Evolutionary conservation across 75 land plant genomes (phyloP).

Genomic region (Selaginella tamariscina): DNA sequence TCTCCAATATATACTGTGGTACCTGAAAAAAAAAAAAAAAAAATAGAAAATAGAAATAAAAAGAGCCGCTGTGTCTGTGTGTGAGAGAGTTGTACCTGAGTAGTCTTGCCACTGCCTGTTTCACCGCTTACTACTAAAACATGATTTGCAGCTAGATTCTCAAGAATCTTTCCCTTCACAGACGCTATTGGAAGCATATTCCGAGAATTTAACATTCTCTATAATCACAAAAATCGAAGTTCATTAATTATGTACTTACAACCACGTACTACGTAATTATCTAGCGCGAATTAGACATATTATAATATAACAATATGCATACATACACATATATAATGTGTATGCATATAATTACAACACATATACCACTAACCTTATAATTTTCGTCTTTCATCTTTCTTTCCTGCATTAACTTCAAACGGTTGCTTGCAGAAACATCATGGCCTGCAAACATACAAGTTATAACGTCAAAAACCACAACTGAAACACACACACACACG

Average conservation of each 20-base stretch:
- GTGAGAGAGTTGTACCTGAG: conserved; percentile 81
- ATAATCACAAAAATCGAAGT: neutral
- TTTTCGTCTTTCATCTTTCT: conserved; percentile 32
- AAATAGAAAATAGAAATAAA: neutral
- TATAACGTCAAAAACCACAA: too few relatives aligned
- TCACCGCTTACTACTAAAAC: conserved; percentile 84
- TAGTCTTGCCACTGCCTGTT: conserved; percentile 92
- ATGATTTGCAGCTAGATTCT: conserved; percentile 44
- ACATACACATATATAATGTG: too few relatives aligned
- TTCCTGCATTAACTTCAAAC: conserved; percentile 30
- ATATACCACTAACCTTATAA: conserved; percentile 35
- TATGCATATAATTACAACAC: too few relatives aligned
- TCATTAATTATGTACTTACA: too few relatives aligned
- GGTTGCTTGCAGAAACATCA: conserved; percentile 29
- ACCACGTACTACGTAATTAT: too few relatives aligned
- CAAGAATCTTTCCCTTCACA: conserved; percentile 39
- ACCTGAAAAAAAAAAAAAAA: neutral
- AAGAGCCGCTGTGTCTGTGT: too few relatives aligned
- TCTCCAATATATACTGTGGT: conserved; percentile 59
- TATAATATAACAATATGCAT: too few relatives aligned
- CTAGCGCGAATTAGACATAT: too few relatives aligned
- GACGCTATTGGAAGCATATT: conserved; percentile 64
- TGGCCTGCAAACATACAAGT: neutral
- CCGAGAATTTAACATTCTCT: conserved; percentile 65
- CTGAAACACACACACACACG: too few relatives aligned